A percentile compares a stretch with the other conserved stretches of the same genome.
Evolutionary conservation across 768 basidiomycete species (phyloP).

Genomic region (Tubosaeta sp.): DNA sequence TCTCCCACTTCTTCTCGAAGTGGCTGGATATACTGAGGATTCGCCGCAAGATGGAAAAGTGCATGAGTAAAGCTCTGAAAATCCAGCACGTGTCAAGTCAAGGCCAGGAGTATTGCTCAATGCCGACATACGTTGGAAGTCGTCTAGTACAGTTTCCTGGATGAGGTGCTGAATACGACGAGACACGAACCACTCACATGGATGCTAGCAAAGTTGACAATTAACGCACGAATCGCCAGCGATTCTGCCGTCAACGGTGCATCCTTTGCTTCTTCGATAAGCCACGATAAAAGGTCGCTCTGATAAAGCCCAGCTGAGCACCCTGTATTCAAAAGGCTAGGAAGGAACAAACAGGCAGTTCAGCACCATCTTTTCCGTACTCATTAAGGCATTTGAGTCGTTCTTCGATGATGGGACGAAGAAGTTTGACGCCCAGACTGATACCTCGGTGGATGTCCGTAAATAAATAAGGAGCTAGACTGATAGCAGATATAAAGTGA

Average conservation of each 20-base stretch:
- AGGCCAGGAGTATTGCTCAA: fast-evolving
- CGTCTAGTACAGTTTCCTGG: background rate
- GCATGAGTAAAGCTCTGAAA: background rate
- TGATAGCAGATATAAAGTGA: background rate
- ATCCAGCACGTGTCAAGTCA: conserved; percentile 20
- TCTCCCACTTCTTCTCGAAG: background rate
- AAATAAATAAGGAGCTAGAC: background rate
- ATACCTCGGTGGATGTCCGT: background rate
- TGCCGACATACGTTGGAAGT: background rate
- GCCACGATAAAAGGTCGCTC: conserved; percentile 34
- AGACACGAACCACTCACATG: conserved; percentile 9
- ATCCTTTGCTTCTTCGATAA: conserved; percentile 25
- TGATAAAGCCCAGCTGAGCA: conserved; percentile 2
- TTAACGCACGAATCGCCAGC: conserved; percentile 15
- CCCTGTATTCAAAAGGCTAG: background rate
- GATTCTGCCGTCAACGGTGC: conserved; percentile 3
- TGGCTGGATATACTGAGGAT: background rate
- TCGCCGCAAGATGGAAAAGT: background rate
- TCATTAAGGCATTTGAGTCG: background rate
- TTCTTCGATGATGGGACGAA: conserved; percentile 25
- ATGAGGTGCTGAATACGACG: no score
- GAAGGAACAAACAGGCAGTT: conserved; percentile 2
- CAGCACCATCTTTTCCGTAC: background rate
- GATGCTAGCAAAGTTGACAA: conserved; percentile 21
- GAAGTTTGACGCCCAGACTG: conserved; percentile 6